Conservation (phyloP, 345 rosid species). For the Euphorbia tirucalli region DNA sequence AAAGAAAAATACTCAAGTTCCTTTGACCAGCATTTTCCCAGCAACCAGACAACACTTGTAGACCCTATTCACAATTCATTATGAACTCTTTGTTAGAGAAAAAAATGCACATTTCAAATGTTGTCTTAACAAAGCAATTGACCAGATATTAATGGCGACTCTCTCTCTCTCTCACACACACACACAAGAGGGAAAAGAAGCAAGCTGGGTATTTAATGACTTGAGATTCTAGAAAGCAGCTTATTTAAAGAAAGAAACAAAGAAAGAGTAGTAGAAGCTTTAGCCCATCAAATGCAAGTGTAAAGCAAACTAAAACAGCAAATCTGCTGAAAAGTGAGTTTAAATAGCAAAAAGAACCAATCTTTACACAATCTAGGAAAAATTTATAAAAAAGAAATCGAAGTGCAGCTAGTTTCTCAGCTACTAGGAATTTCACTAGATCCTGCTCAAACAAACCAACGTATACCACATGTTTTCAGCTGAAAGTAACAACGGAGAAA, state of each 20-base stretch:
- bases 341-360: neutral
- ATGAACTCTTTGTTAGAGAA: conserved; percentile 8
- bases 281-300: neutral
- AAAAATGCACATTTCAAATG: conserved; percentile 1
- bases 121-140: neutral
- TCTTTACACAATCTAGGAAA: neutral
- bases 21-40: conserved; percentile 14
- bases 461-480: neutral
- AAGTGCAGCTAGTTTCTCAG: conserved; percentile 9
- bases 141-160: neutral
- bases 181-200: neutral
- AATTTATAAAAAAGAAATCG: neutral
- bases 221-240: conserved; percentile 3
- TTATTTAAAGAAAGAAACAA: neutral
- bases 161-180: neutral
- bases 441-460: conserved; percentile 20
- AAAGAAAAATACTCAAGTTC: neutral
- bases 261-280: neutral
- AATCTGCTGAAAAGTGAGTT: neutral
- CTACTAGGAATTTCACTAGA: conserved; percentile 23
- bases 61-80: neutral
- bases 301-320: neutral
- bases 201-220: neutral
- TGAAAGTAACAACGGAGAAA: conserved; percentile 15
- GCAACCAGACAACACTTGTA: conserved; percentile 18